phyloP scores from a whole-genome alignment of 495 filamentous ascomycete species.

The Penicillium paxilli region DNA sequence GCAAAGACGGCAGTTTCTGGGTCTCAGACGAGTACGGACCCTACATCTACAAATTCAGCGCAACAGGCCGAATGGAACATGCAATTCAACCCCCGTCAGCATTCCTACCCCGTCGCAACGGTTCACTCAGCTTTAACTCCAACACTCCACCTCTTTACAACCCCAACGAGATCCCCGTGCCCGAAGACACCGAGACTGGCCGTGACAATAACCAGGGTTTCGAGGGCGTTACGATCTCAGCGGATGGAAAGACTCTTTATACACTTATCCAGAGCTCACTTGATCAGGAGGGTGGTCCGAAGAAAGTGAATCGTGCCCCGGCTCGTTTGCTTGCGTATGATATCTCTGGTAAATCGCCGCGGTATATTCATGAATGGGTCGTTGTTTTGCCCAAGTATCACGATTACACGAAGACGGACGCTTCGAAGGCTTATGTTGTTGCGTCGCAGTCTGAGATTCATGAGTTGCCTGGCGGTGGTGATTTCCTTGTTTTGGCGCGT shows the following conservation, averaged over 20 bases:
- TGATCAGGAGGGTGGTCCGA: slow-evolving; percentile 63
- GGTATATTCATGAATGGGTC: slow-evolving; percentile 64
- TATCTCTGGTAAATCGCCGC: slow-evolving; percentile 36
- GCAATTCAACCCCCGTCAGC: slow-evolving; percentile 70
- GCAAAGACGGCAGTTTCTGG: slow-evolving; percentile 67
- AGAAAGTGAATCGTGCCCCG: slow-evolving; percentile 53
- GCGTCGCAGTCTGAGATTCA: slow-evolving; percentile 76
- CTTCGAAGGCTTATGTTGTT: slow-evolving; percentile 36
- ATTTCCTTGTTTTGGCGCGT: slow-evolving; percentile 72
- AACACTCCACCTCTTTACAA: slow-evolving; percentile 65
- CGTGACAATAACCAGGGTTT: slow-evolving; percentile 78
- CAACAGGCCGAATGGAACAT: slow-evolving; percentile 56
- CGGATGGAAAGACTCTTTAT: slow-evolving; percentile 66
- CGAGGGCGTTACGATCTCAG: slow-evolving; percentile 66
- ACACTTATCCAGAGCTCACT: slow-evolving; percentile 68
- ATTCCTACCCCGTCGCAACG: slow-evolving; percentile 66
- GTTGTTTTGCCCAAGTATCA: slow-evolving; percentile 64
- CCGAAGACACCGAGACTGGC: slow-evolving; percentile 60
- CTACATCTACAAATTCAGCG: slow-evolving; percentile 68
- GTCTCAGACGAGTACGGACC: slow-evolving; percentile 80
- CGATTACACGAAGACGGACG: slow-evolving; percentile 37
- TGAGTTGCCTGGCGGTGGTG: slow-evolving; percentile 54
- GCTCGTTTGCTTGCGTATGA: slow-evolving; percentile 67
- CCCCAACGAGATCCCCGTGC: slow-evolving; percentile 38
- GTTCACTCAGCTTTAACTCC: slow-evolving; percentile 56